phyloP scores from a whole-genome alignment of 2,329 filamentous ascomycete species.

The Sclerotinia minor region DNA sequence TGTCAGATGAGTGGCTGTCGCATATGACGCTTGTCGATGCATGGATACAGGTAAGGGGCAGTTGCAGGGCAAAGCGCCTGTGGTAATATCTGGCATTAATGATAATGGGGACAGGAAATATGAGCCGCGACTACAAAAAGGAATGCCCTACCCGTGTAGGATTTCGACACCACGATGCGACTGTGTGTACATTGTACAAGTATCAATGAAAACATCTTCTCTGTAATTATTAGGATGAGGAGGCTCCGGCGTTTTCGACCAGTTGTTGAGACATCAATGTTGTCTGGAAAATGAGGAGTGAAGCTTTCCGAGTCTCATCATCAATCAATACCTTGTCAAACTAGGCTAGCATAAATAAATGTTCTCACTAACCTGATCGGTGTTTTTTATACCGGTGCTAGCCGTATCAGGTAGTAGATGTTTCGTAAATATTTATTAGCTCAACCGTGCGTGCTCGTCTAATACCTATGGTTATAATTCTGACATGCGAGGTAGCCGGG shows the following conservation, averaged over 20 bases:
- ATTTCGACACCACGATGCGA: background rate
- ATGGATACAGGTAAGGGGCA: no score
- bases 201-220: background rate
- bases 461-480: no score
- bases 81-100: background rate
- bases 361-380: background rate
- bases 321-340: conserved; percentile 7
- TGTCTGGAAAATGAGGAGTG: conserved; percentile 22
- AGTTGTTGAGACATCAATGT: conserved; percentile 11
- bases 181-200: background rate
- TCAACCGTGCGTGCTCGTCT: no score
- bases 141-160: background rate
- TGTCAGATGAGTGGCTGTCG: conserved; percentile 11
- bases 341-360: conserved; percentile 1
- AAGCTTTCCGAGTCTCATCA: conserved; percentile 23
- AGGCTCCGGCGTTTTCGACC: conserved; percentile 1
- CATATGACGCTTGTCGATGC: conserved; percentile 2
- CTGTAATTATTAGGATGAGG: background rate
- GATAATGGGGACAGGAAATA: background rate
- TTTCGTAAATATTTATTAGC: background rate
- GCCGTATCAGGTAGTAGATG: background rate
- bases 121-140: background rate
- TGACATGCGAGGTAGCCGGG: no score
- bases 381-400: background rate
- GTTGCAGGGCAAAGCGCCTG: background rate